These are phyloP conservation scores for Pisolithus albus DNA, from an alignment of 768 basidiomycete species.

Conservation along the genomic window DNA sequence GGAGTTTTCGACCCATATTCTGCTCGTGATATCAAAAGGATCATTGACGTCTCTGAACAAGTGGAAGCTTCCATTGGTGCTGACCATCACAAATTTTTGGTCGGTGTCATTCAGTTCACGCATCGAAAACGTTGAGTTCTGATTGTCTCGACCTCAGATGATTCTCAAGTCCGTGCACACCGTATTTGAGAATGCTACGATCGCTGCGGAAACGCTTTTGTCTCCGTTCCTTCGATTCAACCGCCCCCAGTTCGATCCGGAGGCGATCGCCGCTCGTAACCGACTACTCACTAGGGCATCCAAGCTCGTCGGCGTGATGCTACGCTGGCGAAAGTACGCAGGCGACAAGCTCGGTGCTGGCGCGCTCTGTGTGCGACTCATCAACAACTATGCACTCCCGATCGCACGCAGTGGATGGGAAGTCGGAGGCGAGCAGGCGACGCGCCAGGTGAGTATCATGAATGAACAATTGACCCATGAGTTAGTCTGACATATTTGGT, in stretches of 20 bases:
- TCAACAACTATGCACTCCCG: slow-evolving; percentile 53
- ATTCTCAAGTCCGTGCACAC: slow-evolving; percentile 48
- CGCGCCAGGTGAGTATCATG: slow-evolving; percentile 45
- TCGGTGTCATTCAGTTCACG: slow-evolving; percentile 21
- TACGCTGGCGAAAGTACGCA: slow-evolving; percentile 71
- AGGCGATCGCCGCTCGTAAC: slow-evolving; percentile 60
- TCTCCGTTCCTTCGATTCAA: slow-evolving; percentile 41
- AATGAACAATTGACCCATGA: neutral
- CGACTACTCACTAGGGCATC: slow-evolving; percentile 59
- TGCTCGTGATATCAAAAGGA: slow-evolving; percentile 46
- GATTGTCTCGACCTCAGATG: slow-evolving; percentile 32
- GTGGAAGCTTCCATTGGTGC: slow-evolving; percentile 67
- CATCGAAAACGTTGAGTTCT: slow-evolving; percentile 1
- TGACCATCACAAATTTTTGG: slow-evolving; percentile 59
- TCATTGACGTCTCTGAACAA: slow-evolving; percentile 75
- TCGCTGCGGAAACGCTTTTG: slow-evolving; percentile 44
- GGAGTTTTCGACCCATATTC: slow-evolving; percentile 85
- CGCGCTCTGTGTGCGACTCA: slow-evolving; percentile 46
- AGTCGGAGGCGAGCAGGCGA: slow-evolving; percentile 68
- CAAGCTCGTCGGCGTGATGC: slow-evolving; percentile 68
- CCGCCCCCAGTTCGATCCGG: slow-evolving; percentile 62
- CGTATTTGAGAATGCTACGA: slow-evolving; percentile 50
- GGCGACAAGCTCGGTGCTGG: slow-evolving; percentile 55
- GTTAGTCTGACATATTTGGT: neutral
- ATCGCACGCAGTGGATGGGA: slow-evolving; percentile 80